A percentile compares a stretch with the other conserved stretches of the same genome.
Conservation (phyloP, 176 grass and related monocot species). For the Typha latifolia region DNA sequence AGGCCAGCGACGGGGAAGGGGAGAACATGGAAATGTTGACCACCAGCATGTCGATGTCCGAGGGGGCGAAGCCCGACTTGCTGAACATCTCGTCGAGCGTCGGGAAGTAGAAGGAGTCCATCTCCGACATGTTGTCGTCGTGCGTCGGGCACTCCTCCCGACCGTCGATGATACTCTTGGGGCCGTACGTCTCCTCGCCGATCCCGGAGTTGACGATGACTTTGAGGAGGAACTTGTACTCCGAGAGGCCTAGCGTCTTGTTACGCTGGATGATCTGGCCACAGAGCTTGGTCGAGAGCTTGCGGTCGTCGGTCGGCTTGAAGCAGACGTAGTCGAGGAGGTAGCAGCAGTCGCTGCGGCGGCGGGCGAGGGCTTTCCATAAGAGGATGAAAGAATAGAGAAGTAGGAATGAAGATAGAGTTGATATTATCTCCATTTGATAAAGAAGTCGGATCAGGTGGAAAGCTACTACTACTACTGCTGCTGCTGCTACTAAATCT, state of each 20-base stretch:
- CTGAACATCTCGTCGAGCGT: slow-evolving; percentile 33
- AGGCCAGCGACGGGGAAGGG: slow-evolving; percentile 39
- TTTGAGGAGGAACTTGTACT: slow-evolving; percentile 83
- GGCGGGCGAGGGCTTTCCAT: slow-evolving; percentile 16
- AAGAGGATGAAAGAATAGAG: slow-evolving; percentile 24
- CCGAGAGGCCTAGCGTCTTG: slow-evolving; percentile 41
- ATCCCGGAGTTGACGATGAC: slow-evolving; percentile 86
- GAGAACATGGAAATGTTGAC: slow-evolving; percentile 69
- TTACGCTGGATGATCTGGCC: slow-evolving; percentile 67
- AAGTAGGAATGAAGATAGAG: slow-evolving; percentile 11
- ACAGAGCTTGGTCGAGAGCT: slow-evolving; percentile 38
- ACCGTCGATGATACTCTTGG: slow-evolving; percentile 54
- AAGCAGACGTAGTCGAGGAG: slow-evolving; percentile 75
- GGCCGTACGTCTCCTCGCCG: slow-evolving; percentile 72
- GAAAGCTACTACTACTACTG: background rate
- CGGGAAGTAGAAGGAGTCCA: slow-evolving; percentile 53
- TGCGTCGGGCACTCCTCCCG: slow-evolving; percentile 53
- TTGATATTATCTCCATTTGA: background rate
- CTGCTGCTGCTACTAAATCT: background rate
- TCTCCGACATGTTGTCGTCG: slow-evolving; percentile 55
- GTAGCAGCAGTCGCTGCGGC: slow-evolving; percentile 39
- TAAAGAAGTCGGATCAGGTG: background rate
- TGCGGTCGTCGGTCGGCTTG: slow-evolving; percentile 54
- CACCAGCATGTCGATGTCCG: slow-evolving; percentile 49
- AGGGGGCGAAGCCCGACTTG: slow-evolving; percentile 12